Conservation (phyloP, 371 early-diverging fungal genomes). For the Rhizopus stolonifer region DNA sequence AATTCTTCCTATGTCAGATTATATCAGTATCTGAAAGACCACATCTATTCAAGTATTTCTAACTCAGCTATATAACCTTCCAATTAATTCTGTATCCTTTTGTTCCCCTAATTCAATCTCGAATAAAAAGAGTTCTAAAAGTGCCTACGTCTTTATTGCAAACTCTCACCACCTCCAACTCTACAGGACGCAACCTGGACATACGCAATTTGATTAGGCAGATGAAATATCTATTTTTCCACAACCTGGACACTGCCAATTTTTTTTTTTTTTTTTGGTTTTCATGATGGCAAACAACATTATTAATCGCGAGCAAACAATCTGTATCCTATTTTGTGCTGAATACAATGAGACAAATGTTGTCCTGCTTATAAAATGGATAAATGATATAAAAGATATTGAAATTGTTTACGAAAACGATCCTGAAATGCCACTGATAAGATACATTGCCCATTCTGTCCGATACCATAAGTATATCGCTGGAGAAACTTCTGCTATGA, state of each 20-base stretch:
- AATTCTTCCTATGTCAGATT: too few species aligned
- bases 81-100: too few species aligned
- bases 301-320: too few species aligned
- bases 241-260: background rate
- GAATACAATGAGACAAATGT: background rate
- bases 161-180: too few species aligned
- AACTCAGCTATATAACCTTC: too few species aligned
- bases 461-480: background rate
- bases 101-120: too few species aligned
- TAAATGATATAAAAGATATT: background rate
- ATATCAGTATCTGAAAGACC: too few species aligned
- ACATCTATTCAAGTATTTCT: too few species aligned
- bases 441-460: background rate
- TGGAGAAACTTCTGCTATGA: background rate
- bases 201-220: too few species aligned
- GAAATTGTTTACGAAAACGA: background rate
- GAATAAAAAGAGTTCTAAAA: too few species aligned
- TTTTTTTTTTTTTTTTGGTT: background rate
- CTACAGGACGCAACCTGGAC: background rate
- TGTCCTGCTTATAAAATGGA: background rate
- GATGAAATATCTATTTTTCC: too few species aligned
- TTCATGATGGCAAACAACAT: background rate
- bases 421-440: constrained; percentile 1
- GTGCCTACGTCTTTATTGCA: too few species aligned
- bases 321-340: background rate